Base-by-base conservation (phyloP, 495 filamentous ascomycete species). In the Penicillium steckii region DNA sequence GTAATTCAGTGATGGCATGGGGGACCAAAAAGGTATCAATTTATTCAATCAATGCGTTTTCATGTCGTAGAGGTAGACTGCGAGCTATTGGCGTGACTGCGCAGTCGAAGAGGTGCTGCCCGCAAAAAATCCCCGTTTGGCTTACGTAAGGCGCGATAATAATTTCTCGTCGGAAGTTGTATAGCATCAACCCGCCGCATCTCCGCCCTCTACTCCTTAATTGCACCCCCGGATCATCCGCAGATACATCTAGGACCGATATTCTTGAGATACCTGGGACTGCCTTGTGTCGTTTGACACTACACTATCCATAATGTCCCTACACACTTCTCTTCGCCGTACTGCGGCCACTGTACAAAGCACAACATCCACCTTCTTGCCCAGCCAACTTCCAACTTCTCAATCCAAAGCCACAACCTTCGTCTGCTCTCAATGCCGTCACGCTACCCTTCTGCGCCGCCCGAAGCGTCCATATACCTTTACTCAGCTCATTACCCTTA, bases 401-500 rank as follows among this genome's bases (percentile, higher is more conserved):
- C 60, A 59, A 57, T 44, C 44, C 44, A 61, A 54, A 26, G 38
- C 49, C 46, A 70, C 72, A 59, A 72, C 73, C 43, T 74, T 74
- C 62, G 59, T 74, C 64, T 76, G 70, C 64, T 66, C 67, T 46
- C 74, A 74, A 78, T 72, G 74, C 68, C 88, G 90, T n/a, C 82
- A 91, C 66, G 95, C 94, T 21, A 88, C 87, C n/a, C 88, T 96
- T 53, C 81, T 98, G 64, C 83, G 80, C 27, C 91, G 95, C 3
- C 90, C 89, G 13, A 85, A 88, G 61, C 86, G 92, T 4, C 94
- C 94, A 26, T 97, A 97, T 82, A 89, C 86, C 59, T 96, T 96
- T 82, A 96, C 94, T 18, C 94, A 98, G 72, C 85, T 98, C 26
- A 80, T 97, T 47, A 93, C 92, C 48, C 86, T 96, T 56, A 86